phyloP scores from a whole-genome alignment of 202 grass and related monocot genomes.

The Setaria viridis region DNA sequence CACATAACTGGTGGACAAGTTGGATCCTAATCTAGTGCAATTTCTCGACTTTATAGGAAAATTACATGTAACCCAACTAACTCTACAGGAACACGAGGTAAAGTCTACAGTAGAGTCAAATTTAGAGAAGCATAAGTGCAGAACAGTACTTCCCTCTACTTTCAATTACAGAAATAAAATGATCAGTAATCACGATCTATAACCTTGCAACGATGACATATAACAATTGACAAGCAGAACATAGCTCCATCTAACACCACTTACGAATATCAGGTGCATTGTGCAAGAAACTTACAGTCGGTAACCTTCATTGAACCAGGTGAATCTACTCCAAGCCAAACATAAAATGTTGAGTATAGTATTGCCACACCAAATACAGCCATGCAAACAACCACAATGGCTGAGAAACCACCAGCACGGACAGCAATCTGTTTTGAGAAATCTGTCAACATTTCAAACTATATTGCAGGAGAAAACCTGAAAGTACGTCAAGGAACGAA shows the following conservation, averaged over 20 bases:
- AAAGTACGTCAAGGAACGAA: constrained; percentile 37
- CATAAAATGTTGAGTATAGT: constrained; percentile 95
- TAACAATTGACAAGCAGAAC: neutral
- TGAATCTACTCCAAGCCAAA: constrained; percentile 88
- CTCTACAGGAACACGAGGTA: neutral
- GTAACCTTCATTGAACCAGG: constrained; percentile 98
- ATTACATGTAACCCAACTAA: neutral
- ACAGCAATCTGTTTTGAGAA: constrained; percentile 88
- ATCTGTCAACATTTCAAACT: constrained; percentile 50
- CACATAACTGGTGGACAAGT: neutral
- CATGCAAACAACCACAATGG: constrained; percentile 97
- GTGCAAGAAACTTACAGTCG: constrained; percentile 75
- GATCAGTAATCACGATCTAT: neutral
- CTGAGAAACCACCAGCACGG: constrained; percentile 97
- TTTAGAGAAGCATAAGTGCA: neutral
- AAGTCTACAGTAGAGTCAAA: neutral
- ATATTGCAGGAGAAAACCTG: constrained; percentile 32
- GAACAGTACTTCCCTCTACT: constrained; percentile 5
- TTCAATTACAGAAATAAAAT: constrained; percentile 12
- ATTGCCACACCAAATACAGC: constrained; percentile 99
- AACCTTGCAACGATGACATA: constrained; percentile 1
- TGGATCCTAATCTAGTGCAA: neutral
- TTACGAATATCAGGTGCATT: constrained; percentile 37
- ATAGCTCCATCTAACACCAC: neutral
- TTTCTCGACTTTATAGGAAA: neutral